Percentiles rank a stretch among this genome's conserved stretches.
phyloP scores from a whole-genome alignment of 2,329 filamentous ascomycete genomes.

The Aspergillus luchuensis region DNA sequence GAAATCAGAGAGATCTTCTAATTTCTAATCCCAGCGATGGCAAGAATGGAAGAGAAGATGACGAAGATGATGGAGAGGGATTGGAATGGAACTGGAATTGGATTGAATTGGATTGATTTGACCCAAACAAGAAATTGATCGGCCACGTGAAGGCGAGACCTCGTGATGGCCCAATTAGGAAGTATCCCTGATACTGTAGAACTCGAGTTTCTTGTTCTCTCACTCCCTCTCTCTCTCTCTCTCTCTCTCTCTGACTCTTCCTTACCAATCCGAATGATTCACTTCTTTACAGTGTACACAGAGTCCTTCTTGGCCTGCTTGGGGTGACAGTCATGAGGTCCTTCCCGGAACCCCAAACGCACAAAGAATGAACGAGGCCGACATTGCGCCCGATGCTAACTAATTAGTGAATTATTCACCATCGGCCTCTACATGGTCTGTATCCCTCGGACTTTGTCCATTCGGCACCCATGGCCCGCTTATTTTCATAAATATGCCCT shows the following conservation, averaged over 20 bases:
- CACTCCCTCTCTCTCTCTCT: neutral
- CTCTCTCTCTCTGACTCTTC: neutral
- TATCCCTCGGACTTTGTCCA: neutral
- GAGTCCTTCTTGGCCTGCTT: neutral
- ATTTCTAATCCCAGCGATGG: neutral
- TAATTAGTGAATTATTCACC: neutral
- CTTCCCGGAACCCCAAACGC: neutral
- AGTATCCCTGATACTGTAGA: too few relatives aligned
- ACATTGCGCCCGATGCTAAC: neutral
- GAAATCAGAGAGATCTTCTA: too few relatives aligned
- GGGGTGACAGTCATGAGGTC: neutral
- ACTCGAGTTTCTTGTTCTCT: neutral
- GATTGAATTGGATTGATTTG: slow-evolving; percentile 9
- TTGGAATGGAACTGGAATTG: neutral
- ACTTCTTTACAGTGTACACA: neutral
- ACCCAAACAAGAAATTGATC: slow-evolving; percentile 15
- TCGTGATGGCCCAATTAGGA: slow-evolving; percentile 13
- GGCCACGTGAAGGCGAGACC: slow-evolving; percentile 12
- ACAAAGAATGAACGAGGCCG: neutral
- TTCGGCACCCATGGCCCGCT: neutral
- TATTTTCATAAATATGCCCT: neutral
- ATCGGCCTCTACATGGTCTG: neutral
- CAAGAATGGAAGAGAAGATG: neutral
- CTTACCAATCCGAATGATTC: neutral
- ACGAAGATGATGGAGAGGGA: slow-evolving; percentile 3